Evolutionary conservation across 768 basidiomycete species (phyloP).

Genomic region (Pholiota microspora): DNA sequence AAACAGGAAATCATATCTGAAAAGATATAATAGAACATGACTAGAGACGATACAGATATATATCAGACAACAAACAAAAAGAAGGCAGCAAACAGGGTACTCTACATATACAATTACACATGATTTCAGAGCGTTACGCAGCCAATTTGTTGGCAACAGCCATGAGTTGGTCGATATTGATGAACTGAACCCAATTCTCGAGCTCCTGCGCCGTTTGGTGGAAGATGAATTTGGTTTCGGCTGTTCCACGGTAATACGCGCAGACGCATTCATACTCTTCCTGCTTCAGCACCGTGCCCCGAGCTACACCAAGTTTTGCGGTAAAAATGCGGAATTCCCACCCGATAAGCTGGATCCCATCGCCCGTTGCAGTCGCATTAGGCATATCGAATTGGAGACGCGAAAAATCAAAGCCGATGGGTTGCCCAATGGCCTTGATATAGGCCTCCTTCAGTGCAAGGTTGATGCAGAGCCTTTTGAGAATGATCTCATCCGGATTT

Average conservation of each 20-base stretch:
- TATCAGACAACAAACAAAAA: background rate
- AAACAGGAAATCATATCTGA: background rate
- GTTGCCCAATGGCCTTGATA: slow-evolving; percentile 81
- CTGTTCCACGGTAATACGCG: slow-evolving; percentile 71
- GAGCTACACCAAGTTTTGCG: slow-evolving; percentile 67
- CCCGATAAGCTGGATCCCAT: slow-evolving; percentile 66
- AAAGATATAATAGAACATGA: background rate
- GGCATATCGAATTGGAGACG: slow-evolving; percentile 80
- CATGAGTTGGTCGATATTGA: slow-evolving; percentile 79
- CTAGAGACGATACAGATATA: too few species aligned
- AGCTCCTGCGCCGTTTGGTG: slow-evolving; percentile 64
- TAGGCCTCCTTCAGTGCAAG: slow-evolving; percentile 81
- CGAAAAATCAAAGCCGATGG: slow-evolving; percentile 76
- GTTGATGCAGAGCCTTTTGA: slow-evolving; percentile 75
- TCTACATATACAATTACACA: background rate
- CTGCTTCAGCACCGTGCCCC: slow-evolving; percentile 51
- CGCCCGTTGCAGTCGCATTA: slow-evolving; percentile 57
- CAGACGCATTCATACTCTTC: slow-evolving; percentile 77
- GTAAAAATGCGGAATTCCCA: slow-evolving; percentile 89
- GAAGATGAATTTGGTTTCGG: slow-evolving; percentile 70
- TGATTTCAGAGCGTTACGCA: slow-evolving; percentile 35
- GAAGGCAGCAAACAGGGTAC: background rate
- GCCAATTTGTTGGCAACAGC: slow-evolving; percentile 75
- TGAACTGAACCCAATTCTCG: slow-evolving; percentile 81
- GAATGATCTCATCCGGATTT: slow-evolving; percentile 59